Evolutionary conservation across 192 early-diverging fungal species (phyloP).

Genomic region (Chytriomyces sp.): DNA sequence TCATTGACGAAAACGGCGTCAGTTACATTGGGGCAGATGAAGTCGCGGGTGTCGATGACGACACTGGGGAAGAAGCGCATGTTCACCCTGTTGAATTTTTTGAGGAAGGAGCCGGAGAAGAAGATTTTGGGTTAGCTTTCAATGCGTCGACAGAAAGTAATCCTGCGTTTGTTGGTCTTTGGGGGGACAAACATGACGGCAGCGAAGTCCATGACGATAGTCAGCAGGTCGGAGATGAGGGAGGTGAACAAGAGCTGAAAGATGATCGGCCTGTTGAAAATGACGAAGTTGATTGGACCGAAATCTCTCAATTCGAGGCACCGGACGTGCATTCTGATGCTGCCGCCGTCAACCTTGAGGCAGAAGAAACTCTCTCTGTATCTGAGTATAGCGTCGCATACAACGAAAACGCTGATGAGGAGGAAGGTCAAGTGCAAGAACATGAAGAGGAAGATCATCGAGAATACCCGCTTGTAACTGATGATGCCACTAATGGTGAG

Average conservation of each 20-base stretch:
- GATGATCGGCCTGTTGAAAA: background rate
- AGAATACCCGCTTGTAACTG: no score
- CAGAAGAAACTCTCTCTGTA: no score
- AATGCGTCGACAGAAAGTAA: background rate
- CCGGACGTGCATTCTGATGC: no score
- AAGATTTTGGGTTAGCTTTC: background rate
- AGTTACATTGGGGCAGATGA: background rate
- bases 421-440: no score
- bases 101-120: background rate
- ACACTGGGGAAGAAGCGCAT: background rate
- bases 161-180: background rate
- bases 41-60: background rate
- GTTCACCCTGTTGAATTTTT: background rate
- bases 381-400: no score
- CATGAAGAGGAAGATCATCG: no score
- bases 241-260: background rate
- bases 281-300: no score
- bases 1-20: no score
- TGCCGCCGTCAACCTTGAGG: no score
- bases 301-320: no score
- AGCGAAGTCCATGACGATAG: background rate
- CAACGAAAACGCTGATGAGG: no score
- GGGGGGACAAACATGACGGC: background rate
- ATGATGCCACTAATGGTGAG: no score
- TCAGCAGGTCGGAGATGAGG: background rate